A percentile compares a stretch with the other conserved stretches of the same genome.
phyloP scores from a whole-genome alignment of 768 basidiomycete genomes.

The Macrolepiota dolichaula region DNA sequence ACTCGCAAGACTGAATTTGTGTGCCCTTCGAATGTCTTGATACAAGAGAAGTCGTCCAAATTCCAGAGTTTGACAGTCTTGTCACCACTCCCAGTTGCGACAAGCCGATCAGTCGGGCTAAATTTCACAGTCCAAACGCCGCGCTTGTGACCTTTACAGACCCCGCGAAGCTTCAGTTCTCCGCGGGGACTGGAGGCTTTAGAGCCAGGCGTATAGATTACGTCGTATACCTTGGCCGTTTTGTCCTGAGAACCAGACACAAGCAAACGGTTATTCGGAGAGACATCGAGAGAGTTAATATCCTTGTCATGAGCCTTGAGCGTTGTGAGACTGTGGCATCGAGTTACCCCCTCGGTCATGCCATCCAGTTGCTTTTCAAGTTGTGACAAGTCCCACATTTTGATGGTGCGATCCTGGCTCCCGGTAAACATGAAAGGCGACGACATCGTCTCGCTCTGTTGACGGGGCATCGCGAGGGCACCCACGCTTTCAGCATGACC shows the following conservation, averaged over 20 bases:
- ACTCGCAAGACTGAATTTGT: slow-evolving; percentile 95
- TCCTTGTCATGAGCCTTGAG: slow-evolving; percentile 96
- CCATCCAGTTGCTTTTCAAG: slow-evolving; percentile 30
- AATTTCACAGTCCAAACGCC: slow-evolving; percentile 96
- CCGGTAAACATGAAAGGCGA: slow-evolving; percentile 87
- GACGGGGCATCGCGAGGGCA: slow-evolving; percentile 79
- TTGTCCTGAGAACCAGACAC: slow-evolving; percentile 96
- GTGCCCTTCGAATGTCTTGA: slow-evolving; percentile 98
- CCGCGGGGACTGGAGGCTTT: slow-evolving; percentile 49
- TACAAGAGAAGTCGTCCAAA: slow-evolving; percentile 87
- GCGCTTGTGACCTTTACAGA: slow-evolving; percentile 93
- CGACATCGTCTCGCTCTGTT: slow-evolving; percentile 22
- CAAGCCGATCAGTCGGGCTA: slow-evolving; percentile 72
- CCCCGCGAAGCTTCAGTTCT: slow-evolving; percentile 73
- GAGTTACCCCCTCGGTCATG: slow-evolving; percentile 26
- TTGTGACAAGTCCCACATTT: slow-evolving; percentile 91
- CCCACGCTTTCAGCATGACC: slow-evolving; percentile 95
- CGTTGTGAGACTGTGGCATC: slow-evolving; percentile 77
- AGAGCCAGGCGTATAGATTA: slow-evolving; percentile 49
- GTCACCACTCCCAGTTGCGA: slow-evolving; percentile 95
- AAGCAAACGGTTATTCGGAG: slow-evolving; percentile 84
- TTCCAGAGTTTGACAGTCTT: slow-evolving; percentile 94
- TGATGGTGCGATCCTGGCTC: slow-evolving; percentile 95
- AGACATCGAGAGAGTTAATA: slow-evolving; percentile 92
- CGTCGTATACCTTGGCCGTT: slow-evolving; percentile 85